Evolutionary conservation across 169 alveolate species (phyloP).

Genomic region (Cyclospora cayetanensis): DNA sequence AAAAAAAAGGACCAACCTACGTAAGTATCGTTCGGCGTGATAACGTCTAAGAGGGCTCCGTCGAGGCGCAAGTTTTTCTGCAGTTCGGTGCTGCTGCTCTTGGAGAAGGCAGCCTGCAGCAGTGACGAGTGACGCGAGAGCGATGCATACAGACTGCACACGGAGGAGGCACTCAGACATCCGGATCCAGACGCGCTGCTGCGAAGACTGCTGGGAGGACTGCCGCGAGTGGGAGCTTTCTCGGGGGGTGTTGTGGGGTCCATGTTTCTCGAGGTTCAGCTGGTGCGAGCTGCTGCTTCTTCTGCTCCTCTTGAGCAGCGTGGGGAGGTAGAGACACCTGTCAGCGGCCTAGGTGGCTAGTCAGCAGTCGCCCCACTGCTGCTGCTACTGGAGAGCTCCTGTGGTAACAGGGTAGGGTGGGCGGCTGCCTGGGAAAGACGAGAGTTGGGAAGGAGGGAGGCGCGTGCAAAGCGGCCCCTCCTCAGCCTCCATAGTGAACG

Average conservation of each 20-base stretch:
- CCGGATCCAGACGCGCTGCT: slow-evolving; percentile 5
- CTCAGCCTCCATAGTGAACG: no score
- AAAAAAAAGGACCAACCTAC: neutral
- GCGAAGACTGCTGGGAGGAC: slow-evolving; percentile 4
- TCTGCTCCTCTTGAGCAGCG: no score
- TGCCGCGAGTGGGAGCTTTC: no score
- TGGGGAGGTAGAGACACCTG: no score
- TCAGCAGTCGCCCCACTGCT: no score
- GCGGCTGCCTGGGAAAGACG: no score
- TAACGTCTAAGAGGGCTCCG: neutral
- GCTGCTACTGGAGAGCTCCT: no score
- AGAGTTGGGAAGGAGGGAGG: no score
- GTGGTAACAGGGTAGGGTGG: no score
- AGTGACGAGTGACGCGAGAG: neutral
- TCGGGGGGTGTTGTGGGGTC: neutral
- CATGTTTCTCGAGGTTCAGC: neutral
- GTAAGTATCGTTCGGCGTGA: neutral
- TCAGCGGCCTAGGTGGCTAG: no score
- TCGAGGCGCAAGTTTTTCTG: neutral
- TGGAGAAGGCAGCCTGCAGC: slow-evolving; percentile 33
- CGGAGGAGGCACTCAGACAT: neutral
- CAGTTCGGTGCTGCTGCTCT: neutral
- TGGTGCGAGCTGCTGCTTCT: neutral
- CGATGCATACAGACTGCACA: neutral
- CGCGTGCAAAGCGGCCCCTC: no score